phyloP scores from a whole-genome alignment of 192 early-diverging fungal genomes.

The Geranomyces variabilis region DNA sequence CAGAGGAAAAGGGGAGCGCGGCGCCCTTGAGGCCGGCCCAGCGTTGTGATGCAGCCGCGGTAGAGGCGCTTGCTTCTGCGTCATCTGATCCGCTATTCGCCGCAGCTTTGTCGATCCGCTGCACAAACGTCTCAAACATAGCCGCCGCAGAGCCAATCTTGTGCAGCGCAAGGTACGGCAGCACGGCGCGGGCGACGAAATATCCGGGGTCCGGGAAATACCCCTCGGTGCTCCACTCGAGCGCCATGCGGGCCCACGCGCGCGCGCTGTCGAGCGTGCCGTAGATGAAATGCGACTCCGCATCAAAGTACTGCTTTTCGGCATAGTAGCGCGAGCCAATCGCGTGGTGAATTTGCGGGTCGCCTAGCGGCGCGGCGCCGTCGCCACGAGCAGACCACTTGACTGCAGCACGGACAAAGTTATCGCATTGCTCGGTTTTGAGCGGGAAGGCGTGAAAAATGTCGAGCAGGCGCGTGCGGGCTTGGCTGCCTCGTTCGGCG shows the following conservation, averaged over 20 bases:
- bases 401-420: conserved; percentile 52
- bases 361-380: conserved; percentile 48
- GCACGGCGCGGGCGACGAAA: conserved; percentile 76
- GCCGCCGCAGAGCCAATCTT: conserved; percentile 49
- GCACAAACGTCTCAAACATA: conserved; percentile 45
- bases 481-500: conserved; percentile 33
- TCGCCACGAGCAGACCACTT: conserved; percentile 64
- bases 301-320: conserved; percentile 74
- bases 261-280: conserved; percentile 82
- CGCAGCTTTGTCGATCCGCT: conserved; percentile 7
- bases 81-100: too few relatives aligned
- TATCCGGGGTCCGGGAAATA: conserved; percentile 70
- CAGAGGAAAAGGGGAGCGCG: conserved; percentile 1
- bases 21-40: not conserved
- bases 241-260: conserved; percentile 72
- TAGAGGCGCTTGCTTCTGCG: too few relatives aligned
- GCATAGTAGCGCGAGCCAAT: conserved; percentile 70
- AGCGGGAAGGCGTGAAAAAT: conserved; percentile 64
- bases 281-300: conserved; percentile 84
- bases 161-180: conserved; percentile 64
- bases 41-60: not conserved
- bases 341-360: conserved; percentile 75
- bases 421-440: conserved; percentile 51
- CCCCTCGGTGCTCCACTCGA: conserved; percentile 72
- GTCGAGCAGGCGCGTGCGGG: conserved; percentile 65